Conservation (phyloP, 139 green algal species). For the Chlamydomonas sp. region DNA sequence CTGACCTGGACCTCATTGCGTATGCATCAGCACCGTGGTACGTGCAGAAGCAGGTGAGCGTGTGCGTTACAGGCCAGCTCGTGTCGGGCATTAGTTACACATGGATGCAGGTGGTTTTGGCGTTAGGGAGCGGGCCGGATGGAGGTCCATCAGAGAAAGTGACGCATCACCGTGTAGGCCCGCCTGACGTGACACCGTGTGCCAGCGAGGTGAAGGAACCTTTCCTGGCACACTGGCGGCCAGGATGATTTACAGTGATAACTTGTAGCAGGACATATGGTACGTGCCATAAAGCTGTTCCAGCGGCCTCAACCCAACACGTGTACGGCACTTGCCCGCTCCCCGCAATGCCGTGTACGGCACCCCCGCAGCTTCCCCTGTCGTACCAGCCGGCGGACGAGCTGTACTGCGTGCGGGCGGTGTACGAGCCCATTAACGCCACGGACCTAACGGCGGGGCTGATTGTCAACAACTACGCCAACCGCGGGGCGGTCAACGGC, state of each 20-base stretch:
- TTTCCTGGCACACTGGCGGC: no score
- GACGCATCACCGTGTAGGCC: no score
- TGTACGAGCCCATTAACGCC: constrained; percentile 33
- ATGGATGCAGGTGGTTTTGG: background rate
- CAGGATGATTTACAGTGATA: no score
- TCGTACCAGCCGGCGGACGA: constrained; percentile 37
- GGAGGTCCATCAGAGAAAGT: no score
- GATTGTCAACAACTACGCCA: constrained; percentile 52
- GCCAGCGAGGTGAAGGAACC: no score
- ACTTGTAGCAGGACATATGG: no score
- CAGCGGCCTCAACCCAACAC: no score
- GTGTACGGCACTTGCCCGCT: no score
- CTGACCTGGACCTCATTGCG: constrained; percentile 6
- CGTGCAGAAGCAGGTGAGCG: constrained; percentile 47
- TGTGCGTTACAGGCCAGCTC: background rate
- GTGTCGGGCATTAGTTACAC: background rate
- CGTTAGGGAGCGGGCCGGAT: no score
- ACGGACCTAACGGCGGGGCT: constrained; percentile 28
- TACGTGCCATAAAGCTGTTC: no score
- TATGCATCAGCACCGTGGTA: constrained; percentile 43
- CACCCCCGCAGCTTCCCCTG: constrained; percentile 29
- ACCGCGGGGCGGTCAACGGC: constrained; percentile 42
- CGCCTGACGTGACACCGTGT: no score
- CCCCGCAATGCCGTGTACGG: no score
- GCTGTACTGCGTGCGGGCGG: constrained; percentile 46